Base-by-base conservation (phyloP, 768 basidiomycete species). In the Rhodotorula kratochvilovae region DNA sequence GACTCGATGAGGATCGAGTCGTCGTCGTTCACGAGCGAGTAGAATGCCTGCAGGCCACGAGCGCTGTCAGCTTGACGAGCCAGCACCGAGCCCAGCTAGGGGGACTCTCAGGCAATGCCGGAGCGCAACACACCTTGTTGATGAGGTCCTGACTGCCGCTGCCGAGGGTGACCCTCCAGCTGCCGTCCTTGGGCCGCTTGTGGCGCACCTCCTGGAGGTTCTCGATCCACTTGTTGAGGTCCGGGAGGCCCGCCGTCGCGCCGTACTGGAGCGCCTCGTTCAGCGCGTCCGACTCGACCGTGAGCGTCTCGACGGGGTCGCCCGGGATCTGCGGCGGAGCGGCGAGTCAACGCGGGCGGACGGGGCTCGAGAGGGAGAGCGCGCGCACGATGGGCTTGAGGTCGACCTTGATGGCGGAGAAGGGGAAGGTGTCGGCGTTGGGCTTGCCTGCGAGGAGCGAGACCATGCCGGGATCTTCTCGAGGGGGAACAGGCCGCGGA, bases 381-480 rank as follows among this genome's bases (percentile, higher is more conserved):
- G 39, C 23, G 25, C 64, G 54, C 25, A 70, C 68, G 64, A 69
- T 42, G 21, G 81, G 77, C 72, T 82, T 82, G 66, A 83, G 75
- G 61, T 81, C 79, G 64, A 83, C 78, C n/a, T 85, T 87, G 75
- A 98, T 82, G 0, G 88, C 87, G 4, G 87, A 87, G 82, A 98
- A 90, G 2, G 95, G 95, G 82, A 97, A 98, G 29, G 91, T 89
- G n/a, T 84, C 82, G 15, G 88, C 84, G 77, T 95, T 94, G 12
- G 95, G 95, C 80, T 94, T 92, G 36, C 95, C 95, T 0, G 92
- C 93, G 13, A 94, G 85, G 43, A 93, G 80, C 6, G 89, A 90
- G 66, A 93, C 87, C 48, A 91, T 78, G n/a, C 90, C 0, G 92
- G 91, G 1, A 82, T 85, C 31, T 84, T 84, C 80, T 97, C 95